A percentile compares a stretch with the other conserved stretches of the same genome.
Evolutionary conservation across 2,329 filamentous ascomycete genomes (phyloP).

Genomic region (Apiospora marii): DNA sequence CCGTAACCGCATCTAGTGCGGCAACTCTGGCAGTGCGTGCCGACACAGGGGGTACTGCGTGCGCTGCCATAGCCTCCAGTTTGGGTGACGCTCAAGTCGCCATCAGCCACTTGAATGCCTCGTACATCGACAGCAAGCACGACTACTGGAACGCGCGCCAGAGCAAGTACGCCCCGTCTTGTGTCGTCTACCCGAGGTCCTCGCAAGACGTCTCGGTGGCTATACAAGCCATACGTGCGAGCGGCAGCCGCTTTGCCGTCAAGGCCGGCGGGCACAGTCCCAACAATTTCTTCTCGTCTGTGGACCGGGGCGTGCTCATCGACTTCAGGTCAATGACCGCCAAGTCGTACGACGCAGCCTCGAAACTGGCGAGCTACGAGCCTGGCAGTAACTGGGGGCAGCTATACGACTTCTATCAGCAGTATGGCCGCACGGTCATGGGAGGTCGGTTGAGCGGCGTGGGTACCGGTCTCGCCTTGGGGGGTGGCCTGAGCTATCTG

Average conservation of each 20-base stretch:
- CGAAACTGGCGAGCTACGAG: conserved; percentile 37
- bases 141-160: conserved; percentile 40
- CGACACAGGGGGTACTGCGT: neutral
- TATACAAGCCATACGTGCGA: conserved; percentile 36
- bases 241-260: conserved; percentile 35
- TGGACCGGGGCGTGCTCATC: conserved; percentile 37
- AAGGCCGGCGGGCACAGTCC: conserved; percentile 41
- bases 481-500: conserved; percentile 39
- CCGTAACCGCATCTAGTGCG: neutral
- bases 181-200: conserved; percentile 37
- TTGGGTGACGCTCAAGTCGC: conserved; percentile 28
- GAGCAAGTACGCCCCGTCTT: conserved; percentile 37
- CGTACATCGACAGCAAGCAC: conserved; percentile 32
- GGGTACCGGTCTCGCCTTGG: conserved; percentile 37
- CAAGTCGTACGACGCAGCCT: conserved; percentile 37
- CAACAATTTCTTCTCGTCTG: conserved; percentile 38
- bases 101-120: conserved; percentile 30
- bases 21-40: conserved; percentile 8
- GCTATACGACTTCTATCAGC: conserved; percentile 33
- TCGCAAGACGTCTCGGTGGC: conserved; percentile 39
- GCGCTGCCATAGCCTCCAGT: neutral
- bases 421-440: conserved; percentile 37
- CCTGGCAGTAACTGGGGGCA: conserved; percentile 38
- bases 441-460: conserved; percentile 37
- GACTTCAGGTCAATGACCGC: conserved; percentile 36